Evolutionary conservation across 495 filamentous ascomycete genomes (phyloP).

Genomic region (Xylaria palmicola): DNA sequence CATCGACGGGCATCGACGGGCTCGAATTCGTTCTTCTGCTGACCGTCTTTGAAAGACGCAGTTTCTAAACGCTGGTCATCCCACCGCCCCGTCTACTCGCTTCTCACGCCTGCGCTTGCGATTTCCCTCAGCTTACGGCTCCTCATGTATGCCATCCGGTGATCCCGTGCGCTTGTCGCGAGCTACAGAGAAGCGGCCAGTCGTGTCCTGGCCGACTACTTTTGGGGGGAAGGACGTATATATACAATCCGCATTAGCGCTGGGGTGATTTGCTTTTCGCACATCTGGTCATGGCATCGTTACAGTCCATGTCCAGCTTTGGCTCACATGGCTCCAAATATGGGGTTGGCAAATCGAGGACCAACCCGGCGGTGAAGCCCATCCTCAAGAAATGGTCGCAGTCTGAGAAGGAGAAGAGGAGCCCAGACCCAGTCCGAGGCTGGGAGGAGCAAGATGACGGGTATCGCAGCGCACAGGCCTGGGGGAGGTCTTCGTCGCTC

Average conservation of each 20-base stretch:
- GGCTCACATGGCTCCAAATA: conserved; percentile 24
- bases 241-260: neutral
- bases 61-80: neutral
- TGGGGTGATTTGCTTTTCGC: neutral
- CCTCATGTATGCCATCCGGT: conserved; percentile 31
- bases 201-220: neutral
- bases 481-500: conserved; percentile 17
- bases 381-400: conserved; percentile 54
- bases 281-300: conserved; percentile 35
- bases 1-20: neutral
- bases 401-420: conserved; percentile 54
- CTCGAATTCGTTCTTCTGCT: neutral
- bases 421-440: conserved; percentile 52
- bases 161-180: conserved; percentile 23
- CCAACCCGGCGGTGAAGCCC: conserved; percentile 49
- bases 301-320: conserved; percentile 30
- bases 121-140: neutral
- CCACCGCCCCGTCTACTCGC: neutral
- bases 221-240: neutral
- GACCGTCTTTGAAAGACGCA: neutral
- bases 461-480: conserved; percentile 9
- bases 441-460: conserved; percentile 45
- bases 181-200: conserved; percentile 2
- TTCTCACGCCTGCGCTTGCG: neutral
- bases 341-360: conserved; percentile 45